Conservation (phyloP, 768 basidiomycete genomes). For the Leccinum disarticulatum region DNA sequence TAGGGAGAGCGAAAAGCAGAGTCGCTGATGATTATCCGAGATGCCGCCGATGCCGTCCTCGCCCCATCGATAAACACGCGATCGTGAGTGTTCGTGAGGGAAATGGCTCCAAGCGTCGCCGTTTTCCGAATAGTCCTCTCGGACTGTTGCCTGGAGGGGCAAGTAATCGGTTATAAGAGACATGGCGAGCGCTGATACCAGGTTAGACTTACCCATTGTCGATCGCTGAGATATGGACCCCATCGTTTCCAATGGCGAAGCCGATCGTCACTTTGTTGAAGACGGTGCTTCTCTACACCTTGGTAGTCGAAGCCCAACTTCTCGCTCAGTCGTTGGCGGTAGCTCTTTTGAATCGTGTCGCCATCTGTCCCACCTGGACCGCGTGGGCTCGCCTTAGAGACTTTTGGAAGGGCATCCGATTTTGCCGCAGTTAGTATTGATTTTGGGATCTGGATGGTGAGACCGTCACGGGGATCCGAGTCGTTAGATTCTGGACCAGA, state of each 20-base stretch:
- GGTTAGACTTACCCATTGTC: slow-evolving; percentile 81
- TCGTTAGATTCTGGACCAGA: slow-evolving; percentile 21
- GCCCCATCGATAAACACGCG: slow-evolving; percentile 97
- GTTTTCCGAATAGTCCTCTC: slow-evolving; percentile 96
- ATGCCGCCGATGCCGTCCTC: slow-evolving; percentile 98
- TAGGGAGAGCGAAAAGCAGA: slow-evolving; percentile 87
- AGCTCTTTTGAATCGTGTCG: slow-evolving; percentile 32
- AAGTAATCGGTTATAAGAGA: slow-evolving; percentile 13
- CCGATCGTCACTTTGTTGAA: slow-evolving; percentile 78
- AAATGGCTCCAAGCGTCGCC: slow-evolving; percentile 97
- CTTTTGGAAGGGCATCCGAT: slow-evolving; percentile 44
- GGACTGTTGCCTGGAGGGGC: slow-evolving; percentile 80
- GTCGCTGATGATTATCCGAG: slow-evolving; percentile 93
- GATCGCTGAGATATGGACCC: slow-evolving; percentile 96
- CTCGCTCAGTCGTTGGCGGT: slow-evolving; percentile 65
- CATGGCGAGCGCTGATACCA: background rate
- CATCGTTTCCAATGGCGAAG: slow-evolving; percentile 97
- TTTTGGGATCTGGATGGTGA: slow-evolving; percentile 75
- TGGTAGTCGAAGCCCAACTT: slow-evolving; percentile 70
- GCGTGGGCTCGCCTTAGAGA: slow-evolving; percentile 38
- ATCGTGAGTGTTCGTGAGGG: slow-evolving; percentile 90
- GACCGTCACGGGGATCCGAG: slow-evolving; percentile 34
- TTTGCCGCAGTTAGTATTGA: slow-evolving; percentile 28
- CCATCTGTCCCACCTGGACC: slow-evolving; percentile 6
- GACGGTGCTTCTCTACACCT: slow-evolving; percentile 79